Base-by-base conservation (phyloP, 2,329 filamentous ascomycete genomes). In the Penicillium expansum region DNA sequence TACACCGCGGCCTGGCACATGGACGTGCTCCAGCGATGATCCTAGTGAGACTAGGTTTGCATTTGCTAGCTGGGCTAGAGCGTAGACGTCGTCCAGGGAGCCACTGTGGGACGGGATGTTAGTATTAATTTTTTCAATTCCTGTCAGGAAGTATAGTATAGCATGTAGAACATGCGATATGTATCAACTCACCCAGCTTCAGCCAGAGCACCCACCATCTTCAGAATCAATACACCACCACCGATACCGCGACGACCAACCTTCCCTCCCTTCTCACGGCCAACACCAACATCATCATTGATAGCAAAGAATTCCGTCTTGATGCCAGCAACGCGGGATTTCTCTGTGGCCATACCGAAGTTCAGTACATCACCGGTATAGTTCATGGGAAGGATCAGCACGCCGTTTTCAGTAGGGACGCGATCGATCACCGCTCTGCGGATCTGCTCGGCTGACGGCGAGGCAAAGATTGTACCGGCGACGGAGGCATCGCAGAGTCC, bases 341-440 rank as follows among this genome's bases (percentile, higher is more conserved):
- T 96, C 75, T 97, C 93, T 9, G 94, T 90, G 0, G 88, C 92
- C 83, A 97, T 88, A 54, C 92, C 92, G 71, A 97, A 97, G 77
- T 96, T 95, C 64, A 97, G 82, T 52, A 96, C 85, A 72, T 92
- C 90, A 37, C 90, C 90, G 1, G 91, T 96, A 75, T 96, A 96
- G 74, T 97, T 97, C 90, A 96, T 96, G 30, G 96, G 90, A 6
- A 92, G 87, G n/a, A 96, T 89, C 39, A 97, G 74, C 1, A 96
- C 89, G 24, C 92, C 93, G 60, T 85, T 83, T 43, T 83, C 80
- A 4, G 83, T 82, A 59, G 90, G 85, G 3, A 96, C 89, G 20
- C 90, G 82, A 41, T 86, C 83, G 69, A 87, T 83, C 52, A 95
- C 88, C 57, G 87, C 91, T 63, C 84, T 81, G 54, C 90, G 85